Evolutionary conservation across 2,329 filamentous ascomycete species (phyloP).

Genomic region (Hypoxylon rubiginosum): DNA sequence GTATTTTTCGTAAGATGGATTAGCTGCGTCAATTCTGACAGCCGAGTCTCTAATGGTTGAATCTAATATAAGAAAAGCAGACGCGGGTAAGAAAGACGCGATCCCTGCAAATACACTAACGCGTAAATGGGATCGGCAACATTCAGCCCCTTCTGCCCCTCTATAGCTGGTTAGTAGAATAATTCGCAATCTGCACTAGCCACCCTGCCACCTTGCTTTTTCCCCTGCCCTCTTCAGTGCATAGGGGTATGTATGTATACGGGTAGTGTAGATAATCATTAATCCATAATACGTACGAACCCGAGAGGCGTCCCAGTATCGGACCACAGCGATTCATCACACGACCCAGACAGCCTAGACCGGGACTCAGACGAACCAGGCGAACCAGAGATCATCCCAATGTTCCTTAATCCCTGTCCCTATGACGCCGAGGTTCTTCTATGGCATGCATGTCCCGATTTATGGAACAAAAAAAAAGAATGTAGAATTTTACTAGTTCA

Average conservation of each 20-base stretch:
- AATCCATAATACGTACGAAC: neutral
- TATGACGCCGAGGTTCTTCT: conserved; percentile 45
- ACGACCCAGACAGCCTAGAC: conserved; percentile 19
- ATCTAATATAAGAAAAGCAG: conserved; percentile 8
- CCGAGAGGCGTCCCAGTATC: neutral
- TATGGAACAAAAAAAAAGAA: conserved; percentile 39
- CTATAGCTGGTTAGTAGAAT: conserved; percentile 10
- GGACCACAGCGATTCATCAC: conserved; percentile 27
- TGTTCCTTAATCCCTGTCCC: conserved; percentile 35
- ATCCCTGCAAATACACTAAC: conserved; percentile 35
- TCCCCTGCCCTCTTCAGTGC: too few relatives aligned
- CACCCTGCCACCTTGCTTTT: neutral
- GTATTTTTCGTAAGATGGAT: neutral
- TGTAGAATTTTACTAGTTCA: conserved; percentile 41
- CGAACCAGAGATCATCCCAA: conserved; percentile 13
- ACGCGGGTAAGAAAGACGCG: conserved; percentile 33
- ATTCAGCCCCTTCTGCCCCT: conserved; percentile 5
- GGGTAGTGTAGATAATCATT: neutral
- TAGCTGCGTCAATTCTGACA: conserved; percentile 3
- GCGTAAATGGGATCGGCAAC: conserved; percentile 46
- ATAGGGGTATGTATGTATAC: conserved; percentile 9
- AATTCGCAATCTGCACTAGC: conserved; percentile 6
- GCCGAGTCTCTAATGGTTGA: conserved; percentile 10
- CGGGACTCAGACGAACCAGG: neutral
- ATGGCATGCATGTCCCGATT: conserved; percentile 35